phyloP scores from a whole-genome alignment of 306 rosid genomes.

The Medicago arabica region DNA sequence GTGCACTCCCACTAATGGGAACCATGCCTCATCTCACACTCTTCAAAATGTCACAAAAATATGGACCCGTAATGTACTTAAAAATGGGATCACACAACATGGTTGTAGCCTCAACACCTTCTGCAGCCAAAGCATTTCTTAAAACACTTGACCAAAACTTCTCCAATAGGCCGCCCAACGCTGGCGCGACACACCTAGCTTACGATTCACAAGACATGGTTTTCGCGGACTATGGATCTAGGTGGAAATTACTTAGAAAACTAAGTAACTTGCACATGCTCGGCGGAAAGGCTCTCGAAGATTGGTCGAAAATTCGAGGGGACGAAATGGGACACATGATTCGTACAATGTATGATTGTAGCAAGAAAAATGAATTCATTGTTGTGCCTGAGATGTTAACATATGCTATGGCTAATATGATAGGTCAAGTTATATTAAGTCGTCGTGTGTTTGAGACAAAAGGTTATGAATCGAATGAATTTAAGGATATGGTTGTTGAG shows the following conservation, averaged over 20 bases:
- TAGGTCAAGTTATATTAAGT: slow-evolving; percentile 39
- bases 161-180: slow-evolving; percentile 33
- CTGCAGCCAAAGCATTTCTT: slow-evolving; percentile 39
- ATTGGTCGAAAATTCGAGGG: slow-evolving; percentile 9
- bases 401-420: slow-evolving; percentile 41
- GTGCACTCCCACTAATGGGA: slow-evolving; percentile 44
- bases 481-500: slow-evolving; percentile 46
- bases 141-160: slow-evolving; percentile 42
- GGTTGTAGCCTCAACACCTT: slow-evolving; percentile 43
- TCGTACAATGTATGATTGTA: slow-evolving; percentile 29
- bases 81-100: slow-evolving; percentile 40
- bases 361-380: slow-evolving; percentile 1
- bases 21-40: slow-evolving; percentile 43
- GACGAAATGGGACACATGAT: slow-evolving; percentile 39
- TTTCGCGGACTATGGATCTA: slow-evolving; percentile 31
- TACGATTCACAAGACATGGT: slow-evolving; percentile 39
- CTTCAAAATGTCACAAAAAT: slow-evolving; percentile 41
- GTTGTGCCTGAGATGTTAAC: slow-evolving; percentile 38
- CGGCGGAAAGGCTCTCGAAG: slow-evolving; percentile 38
- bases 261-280: slow-evolving; percentile 42
- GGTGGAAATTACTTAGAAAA: slow-evolving; percentile 42
- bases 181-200: slow-evolving; percentile 40
- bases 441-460: slow-evolving; percentile 42
- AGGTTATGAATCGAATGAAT: slow-evolving; percentile 36
- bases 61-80: slow-evolving; percentile 39